Evolutionary conservation across 768 basidiomycete species (phyloP).

Genomic region (Agrocybe chaxingu): DNA sequence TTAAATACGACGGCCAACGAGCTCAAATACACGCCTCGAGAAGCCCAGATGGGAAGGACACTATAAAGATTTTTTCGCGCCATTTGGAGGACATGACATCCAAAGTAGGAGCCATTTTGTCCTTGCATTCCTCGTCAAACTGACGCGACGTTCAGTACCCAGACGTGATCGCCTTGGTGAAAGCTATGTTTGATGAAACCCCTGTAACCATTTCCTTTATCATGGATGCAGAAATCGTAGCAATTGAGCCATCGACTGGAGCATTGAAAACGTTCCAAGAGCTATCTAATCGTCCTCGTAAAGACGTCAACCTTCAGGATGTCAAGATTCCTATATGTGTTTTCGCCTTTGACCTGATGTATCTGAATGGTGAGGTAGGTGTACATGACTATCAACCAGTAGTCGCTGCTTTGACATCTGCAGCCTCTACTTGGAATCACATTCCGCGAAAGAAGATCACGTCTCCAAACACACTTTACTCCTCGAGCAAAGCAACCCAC

Average conservation of each 20-base stretch:
- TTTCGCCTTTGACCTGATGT: conserved; percentile 88
- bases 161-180: conserved; percentile 64
- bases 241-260: conserved; percentile 64
- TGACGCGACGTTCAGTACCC: conserved; percentile 57
- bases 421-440: conserved; percentile 67
- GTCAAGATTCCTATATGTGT: conserved; percentile 80
- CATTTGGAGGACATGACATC: conserved; percentile 92
- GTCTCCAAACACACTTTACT: conserved; percentile 65
- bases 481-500: conserved; percentile 35
- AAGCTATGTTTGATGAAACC: conserved; percentile 42
- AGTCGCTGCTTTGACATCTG: not conserved
- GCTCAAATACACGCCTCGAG: conserved; percentile 70
- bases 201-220: conserved; percentile 60
- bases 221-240: conserved; percentile 85
- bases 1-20: conserved; percentile 88
- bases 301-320: conserved; percentile 73
- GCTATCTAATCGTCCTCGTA: conserved; percentile 78
- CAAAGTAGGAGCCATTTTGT: conserved; percentile 45
- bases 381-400: not conserved
- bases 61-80: conserved; percentile 76
- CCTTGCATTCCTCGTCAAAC: not conserved
- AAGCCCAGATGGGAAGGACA: conserved; percentile 23
- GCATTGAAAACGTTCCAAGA: conserved; percentile 81
- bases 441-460: conserved; percentile 66
- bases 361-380: conserved; percentile 72